These are phyloP conservation scores for Saturnispora serradocipensis DNA, from an alignment of 805 yeast species.

Conservation along the genomic window DNA sequence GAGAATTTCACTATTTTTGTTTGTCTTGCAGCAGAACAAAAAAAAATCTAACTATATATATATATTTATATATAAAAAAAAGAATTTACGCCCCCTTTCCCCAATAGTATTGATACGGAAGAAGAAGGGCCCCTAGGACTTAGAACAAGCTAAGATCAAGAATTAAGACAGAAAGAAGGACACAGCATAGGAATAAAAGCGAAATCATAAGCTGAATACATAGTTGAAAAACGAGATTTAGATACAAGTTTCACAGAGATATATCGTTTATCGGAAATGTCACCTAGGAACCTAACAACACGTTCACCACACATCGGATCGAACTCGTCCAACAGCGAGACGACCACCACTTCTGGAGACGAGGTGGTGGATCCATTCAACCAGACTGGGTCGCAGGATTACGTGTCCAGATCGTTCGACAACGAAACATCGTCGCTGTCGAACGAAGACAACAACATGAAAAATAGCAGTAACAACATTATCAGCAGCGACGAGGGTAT, in stretches of 20 bases:
- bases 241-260: neutral
- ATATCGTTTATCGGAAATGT: conserved; percentile 14
- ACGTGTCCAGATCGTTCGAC: conserved; percentile 23
- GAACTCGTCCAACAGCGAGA: conserved; percentile 20
- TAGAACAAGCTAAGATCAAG: neutral
- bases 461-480: conserved; percentile 7
- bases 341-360: conserved; percentile 5
- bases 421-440: conserved; percentile 5
- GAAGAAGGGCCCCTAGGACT: neutral
- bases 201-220: neutral
- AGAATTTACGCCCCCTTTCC: neutral
- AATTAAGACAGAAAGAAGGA: neutral
- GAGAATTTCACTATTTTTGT: no score
- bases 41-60: neutral
- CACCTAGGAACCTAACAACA: conserved; percentile 28
- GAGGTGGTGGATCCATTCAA: conserved; percentile 19
- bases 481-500: conserved; percentile 15
- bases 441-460: conserved; percentile 6
- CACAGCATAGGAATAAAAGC: neutral
- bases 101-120: neutral
- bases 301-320: conserved; percentile 26
- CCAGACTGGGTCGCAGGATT: conserved; percentile 16
- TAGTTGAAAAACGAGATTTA: neutral
- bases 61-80: no score
- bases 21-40: neutral